Evolutionary conservation across 345 rosid genomes (phyloP).

Genomic region (thale cress (Arabidopsis thaliana)): DNA sequence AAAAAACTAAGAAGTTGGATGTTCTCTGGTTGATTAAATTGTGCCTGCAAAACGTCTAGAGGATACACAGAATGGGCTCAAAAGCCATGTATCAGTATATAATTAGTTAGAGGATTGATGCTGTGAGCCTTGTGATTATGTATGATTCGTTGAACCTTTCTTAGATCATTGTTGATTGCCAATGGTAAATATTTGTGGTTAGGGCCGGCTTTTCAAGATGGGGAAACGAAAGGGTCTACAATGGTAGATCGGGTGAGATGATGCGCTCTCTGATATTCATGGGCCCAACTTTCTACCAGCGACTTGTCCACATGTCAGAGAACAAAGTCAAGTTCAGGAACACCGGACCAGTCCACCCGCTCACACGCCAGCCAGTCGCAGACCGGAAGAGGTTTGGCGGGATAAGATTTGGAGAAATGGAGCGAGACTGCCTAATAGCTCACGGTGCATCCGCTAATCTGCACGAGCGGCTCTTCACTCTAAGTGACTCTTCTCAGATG

Average conservation of each 20-base stretch:
- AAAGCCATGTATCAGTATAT: neutral
- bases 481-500: conserved; percentile 81
- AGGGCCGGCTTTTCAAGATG: conserved; percentile 90
- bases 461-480: conserved; percentile 80
- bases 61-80: conserved; percentile 5
- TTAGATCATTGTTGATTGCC: conserved; percentile 3
- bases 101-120: conserved; percentile 9
- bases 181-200: conserved; percentile 29
- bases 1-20: neutral
- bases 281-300: conserved; percentile 91
- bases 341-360: conserved; percentile 94
- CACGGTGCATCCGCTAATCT: conserved; percentile 85
- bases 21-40: neutral
- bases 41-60: neutral
- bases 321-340: conserved; percentile 91
- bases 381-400: conserved; percentile 90
- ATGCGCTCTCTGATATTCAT: conserved; percentile 73
- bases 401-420: conserved; percentile 92
- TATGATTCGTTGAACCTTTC: conserved; percentile 2
- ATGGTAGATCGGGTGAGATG: conserved; percentile 83
- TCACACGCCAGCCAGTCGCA: conserved; percentile 87
- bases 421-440: conserved; percentile 86
- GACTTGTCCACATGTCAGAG: conserved; percentile 87
- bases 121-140: conserved; percentile 12
- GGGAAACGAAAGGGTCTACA: conserved; percentile 85